Conservation (phyloP, 2,329 filamentous ascomycete species). For the Setomelanomma holmii region DNA sequence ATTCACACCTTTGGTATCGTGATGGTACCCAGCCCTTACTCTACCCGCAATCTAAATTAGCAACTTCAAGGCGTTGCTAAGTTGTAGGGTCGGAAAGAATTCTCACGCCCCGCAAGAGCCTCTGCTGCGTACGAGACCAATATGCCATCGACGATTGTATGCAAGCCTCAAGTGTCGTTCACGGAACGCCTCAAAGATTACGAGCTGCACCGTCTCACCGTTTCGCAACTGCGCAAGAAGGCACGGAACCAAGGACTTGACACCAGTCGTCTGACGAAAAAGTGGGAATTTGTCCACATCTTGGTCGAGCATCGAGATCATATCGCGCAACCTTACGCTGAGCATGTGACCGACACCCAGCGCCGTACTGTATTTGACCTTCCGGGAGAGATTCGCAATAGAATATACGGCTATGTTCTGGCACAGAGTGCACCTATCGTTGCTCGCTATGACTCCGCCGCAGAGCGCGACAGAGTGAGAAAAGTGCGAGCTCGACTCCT, state of each 20-base stretch:
- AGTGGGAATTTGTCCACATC: slow-evolving; percentile 1
- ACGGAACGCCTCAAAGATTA: background rate
- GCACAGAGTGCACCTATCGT: background rate
- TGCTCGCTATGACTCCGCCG: background rate
- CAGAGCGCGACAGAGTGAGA: too few relatives aligned
- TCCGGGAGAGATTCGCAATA: background rate
- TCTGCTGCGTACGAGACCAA: too few relatives aligned
- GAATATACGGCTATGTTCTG: background rate
- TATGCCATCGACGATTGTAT: background rate
- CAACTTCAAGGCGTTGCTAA: too few relatives aligned
- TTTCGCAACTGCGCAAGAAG: background rate
- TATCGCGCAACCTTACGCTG: background rate
- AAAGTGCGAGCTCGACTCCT: too few relatives aligned
- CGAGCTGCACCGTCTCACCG: background rate
- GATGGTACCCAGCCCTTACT: too few relatives aligned
- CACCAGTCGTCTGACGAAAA: background rate
- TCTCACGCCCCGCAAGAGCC: too few relatives aligned
- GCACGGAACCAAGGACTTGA: background rate
- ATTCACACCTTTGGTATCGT: too few relatives aligned
- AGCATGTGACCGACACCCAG: background rate
- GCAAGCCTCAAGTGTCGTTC: background rate
- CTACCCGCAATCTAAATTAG: too few relatives aligned
- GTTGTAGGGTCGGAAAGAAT: too few relatives aligned
- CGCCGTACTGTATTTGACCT: slow-evolving; percentile 1
- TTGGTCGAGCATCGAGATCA: background rate